phyloP scores from a whole-genome alignment of 441 rosid genomes.

The Gossypium aridum region DNA sequence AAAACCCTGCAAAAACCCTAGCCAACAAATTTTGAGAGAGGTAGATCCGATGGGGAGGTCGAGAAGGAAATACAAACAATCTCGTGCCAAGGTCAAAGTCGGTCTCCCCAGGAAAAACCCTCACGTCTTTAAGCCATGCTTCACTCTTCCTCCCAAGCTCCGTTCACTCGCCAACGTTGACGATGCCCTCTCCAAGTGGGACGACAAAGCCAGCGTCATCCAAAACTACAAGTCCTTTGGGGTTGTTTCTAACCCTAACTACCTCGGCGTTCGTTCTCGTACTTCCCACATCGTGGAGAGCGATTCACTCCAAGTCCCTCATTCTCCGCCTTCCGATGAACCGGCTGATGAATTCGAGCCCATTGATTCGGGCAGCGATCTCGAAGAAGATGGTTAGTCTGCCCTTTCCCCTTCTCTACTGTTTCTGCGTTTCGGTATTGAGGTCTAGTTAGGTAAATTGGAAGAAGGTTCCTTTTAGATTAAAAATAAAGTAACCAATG shows the following conservation, averaged over 20 bases:
- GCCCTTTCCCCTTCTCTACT: background rate
- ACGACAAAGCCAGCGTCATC: constrained; percentile 74
- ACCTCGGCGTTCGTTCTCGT: constrained; percentile 70
- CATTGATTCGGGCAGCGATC: constrained; percentile 77
- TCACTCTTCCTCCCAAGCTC: constrained; percentile 74
- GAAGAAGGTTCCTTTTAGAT: background rate
- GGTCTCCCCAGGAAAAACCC: constrained; percentile 72
- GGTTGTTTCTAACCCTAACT: constrained; percentile 77
- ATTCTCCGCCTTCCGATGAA: constrained; percentile 34
- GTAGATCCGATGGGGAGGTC: constrained; percentile 58
- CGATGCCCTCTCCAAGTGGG: constrained; percentile 57
- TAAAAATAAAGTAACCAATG: background rate
- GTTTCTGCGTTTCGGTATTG: background rate
- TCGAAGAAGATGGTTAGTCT: constrained; percentile 83
- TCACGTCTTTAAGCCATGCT: constrained; percentile 55
- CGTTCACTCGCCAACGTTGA: constrained; percentile 49
- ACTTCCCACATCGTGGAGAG: constrained; percentile 56
- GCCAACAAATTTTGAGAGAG: background rate
- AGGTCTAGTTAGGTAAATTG: background rate
- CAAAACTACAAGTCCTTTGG: constrained; percentile 86
- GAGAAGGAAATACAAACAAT: constrained; percentile 64
- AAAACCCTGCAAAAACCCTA: constrained; percentile 23
- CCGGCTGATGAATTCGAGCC: constrained; percentile 43
- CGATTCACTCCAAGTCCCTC: constrained; percentile 65
- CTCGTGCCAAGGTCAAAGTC: constrained; percentile 67